phyloP scores from a whole-genome alignment of 768 basidiomycete genomes.

The Amanita jacksonii region DNA sequence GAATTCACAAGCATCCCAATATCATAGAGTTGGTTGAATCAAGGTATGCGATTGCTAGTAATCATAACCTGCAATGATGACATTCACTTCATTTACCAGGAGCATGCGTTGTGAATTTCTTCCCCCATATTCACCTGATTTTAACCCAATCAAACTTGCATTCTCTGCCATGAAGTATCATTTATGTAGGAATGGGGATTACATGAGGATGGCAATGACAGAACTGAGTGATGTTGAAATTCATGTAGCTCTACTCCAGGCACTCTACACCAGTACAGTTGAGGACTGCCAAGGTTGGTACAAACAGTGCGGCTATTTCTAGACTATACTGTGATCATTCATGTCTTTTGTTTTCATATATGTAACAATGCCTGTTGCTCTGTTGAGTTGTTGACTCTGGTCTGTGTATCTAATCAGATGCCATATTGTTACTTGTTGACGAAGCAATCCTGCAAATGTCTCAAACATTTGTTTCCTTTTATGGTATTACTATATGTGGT shows the following conservation, averaged over 20 bases:
- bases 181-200: neutral
- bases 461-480: too few species aligned
- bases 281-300: neutral
- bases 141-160: slow-evolving; percentile 9
- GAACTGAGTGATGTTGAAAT: neutral
- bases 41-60: neutral
- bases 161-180: slow-evolving; percentile 9
- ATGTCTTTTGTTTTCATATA: too few species aligned
- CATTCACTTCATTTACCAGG: too few species aligned
- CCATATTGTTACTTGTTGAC: too few species aligned
- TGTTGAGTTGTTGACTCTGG: too few species aligned
- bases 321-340: too few species aligned
- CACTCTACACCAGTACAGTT: neutral
- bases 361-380: too few species aligned
- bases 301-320: slow-evolving; percentile 2
- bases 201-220: neutral
- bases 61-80: neutral
- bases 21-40: neutral
- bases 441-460: too few species aligned
- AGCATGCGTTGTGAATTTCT: slow-evolving; percentile 7
- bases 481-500: too few species aligned
- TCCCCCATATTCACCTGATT: slow-evolving; percentile 9
- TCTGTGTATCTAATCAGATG: too few species aligned
- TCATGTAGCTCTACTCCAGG: neutral
- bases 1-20: neutral